Base-by-base conservation (phyloP, 345 rosid genomes). In the Lepidium sativum region DNA sequence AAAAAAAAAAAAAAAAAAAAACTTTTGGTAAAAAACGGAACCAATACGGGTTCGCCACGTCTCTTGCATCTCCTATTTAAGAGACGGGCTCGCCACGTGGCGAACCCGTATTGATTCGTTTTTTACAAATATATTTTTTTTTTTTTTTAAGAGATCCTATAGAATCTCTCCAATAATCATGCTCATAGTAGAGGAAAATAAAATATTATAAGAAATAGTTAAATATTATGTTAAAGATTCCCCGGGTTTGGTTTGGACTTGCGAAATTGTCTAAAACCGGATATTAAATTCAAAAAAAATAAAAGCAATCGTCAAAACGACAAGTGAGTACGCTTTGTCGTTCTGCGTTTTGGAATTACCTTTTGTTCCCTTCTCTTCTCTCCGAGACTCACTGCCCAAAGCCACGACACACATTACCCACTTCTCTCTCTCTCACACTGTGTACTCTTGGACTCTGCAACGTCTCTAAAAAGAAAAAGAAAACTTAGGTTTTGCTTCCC, bases 311-410 rank as follows among this genome's bases (percentile, higher is more conserved):
- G 12, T 27, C 64, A 55, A 73, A 77, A 77, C 75, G 78, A 77
- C 81, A 77, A 73, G 56, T 41, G 57, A 9, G 73, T 69, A 64
- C 70, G 10, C 77, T 63, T 58, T 71, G 66, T 74, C 73, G 50
- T 63, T 51, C 74, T 74, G 78, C 78, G 78, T 67, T 74, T 74
- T 73, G 77, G 68, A 73, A 52, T 54, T 60, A 73, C 27, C 72
- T 53, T 57, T 54, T 68, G 70, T 72, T 60, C 60, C 50, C 55
- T 43, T 71, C 42, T 54, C 52, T 54, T 54, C 27, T 33, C 54
- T 25, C 50, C 12, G 63, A 34, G 67, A 42, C 77, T 60, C 77
- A 73, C 77, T 73, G 77, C 72, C 77, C 72, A 60, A 67, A 73
- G 77, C 77, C 72, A 67, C 72, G 53, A 53, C 60, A 32, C 75